Base-by-base conservation (phyloP, 108 stramenopile species). In the Pseudonitzschia multiseries region DNA sequence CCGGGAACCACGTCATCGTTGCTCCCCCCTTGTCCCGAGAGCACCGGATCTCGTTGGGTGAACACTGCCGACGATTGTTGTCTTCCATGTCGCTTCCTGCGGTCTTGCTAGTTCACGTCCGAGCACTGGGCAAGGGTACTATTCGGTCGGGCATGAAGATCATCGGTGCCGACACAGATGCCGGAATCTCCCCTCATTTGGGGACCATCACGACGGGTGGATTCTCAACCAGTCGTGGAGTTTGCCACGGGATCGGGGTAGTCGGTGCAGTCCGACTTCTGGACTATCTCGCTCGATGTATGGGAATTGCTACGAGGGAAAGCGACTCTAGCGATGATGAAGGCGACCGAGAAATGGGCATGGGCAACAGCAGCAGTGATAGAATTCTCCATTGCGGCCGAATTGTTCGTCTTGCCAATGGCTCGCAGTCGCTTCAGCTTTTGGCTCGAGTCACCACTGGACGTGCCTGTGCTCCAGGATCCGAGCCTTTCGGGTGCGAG, bases 11-110 rank as follows among this genome's bases (percentile, higher is more conserved):
- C 28, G 27, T 75, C 78, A 52, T 44, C 1, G 46, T 77, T 28
- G 77, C 83, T 42, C 74, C 81, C 54, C 82, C 88, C 21, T 74
- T 86, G 8, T 68, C 78, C 40, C 33, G 69, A 57, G 69, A 70
- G n/a, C 46, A 83, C 13, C 40, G 41, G 13, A 63, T 68, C 13
- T 53, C 68, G 13, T 80, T 87, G 71, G 68, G 67, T 18, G 46
- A 65, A 10, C 40, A 69, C 24, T 83, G 85, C 46, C 68, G 76
- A 51, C 69, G 71, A 24, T 57, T 94, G 56, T 56, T 69, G 22
- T 28, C 69, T 5, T 87, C 87, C 8, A 77, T 94, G 51, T 87
- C 90, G 8, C 63, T 94, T 18, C 93, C 93, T 2, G 93, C 91
- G 24, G 64, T 90, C 36, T 66, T 94, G 18, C 68, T 83, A 6